Evolutionary conservation across 257 asterid genomes (phyloP).

Genomic region (Fraxinus pennsylvanica): DNA sequence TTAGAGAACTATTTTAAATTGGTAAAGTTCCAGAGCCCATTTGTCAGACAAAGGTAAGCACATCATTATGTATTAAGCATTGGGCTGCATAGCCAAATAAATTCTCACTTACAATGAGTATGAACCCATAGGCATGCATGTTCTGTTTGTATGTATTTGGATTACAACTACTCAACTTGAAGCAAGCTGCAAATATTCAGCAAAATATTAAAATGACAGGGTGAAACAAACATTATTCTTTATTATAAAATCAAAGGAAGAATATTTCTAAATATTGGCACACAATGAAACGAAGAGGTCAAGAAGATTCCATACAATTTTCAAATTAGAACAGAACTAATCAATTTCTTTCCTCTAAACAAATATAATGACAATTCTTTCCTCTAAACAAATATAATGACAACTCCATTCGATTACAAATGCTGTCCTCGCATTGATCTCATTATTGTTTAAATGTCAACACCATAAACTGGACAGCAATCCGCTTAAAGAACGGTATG

Average conservation of each 20-base stretch:
- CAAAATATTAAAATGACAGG: slow-evolving; percentile 31
- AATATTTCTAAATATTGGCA: slow-evolving; percentile 16
- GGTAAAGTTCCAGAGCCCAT: background rate
- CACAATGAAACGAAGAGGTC: background rate
- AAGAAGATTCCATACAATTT: background rate
- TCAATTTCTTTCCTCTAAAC: slow-evolving; percentile 15
- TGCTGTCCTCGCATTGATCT: background rate
- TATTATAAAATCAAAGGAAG: background rate
- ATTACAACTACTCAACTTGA: slow-evolving; percentile 76
- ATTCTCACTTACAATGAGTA: slow-evolving; percentile 74
- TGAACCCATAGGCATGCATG: slow-evolving; percentile 71
- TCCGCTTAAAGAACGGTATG: background rate
- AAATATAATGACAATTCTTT: slow-evolving; percentile 6
- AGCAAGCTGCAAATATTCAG: slow-evolving; percentile 66
- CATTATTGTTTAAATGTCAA: slow-evolving; percentile 5
- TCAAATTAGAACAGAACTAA: background rate
- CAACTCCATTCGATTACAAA: background rate
- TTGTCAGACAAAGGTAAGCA: slow-evolving; percentile 19
- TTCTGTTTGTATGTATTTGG: slow-evolving; percentile 66
- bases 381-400: slow-evolving; percentile 13
- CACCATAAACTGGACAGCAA: background rate
- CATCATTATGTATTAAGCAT: slow-evolving; percentile 20
- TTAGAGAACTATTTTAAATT: background rate
- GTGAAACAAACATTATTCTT: slow-evolving; percentile 19
- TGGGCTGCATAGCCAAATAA: slow-evolving; percentile 14